phyloP scores from a whole-genome alignment of 2,329 filamentous ascomycete genomes.

The Sporothrix protearum region DNA sequence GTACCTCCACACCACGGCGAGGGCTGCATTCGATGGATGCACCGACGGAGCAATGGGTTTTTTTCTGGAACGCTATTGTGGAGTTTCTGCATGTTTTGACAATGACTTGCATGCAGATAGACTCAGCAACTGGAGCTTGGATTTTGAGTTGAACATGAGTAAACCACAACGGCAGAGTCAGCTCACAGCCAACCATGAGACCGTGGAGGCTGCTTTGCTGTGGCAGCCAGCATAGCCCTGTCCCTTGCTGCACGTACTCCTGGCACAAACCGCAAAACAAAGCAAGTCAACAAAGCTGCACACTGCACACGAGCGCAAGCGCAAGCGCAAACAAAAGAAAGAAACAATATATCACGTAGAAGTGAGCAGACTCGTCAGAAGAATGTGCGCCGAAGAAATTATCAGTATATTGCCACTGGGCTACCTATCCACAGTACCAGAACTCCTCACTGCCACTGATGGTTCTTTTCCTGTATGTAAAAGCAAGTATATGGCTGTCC shows the following conservation, averaged over 20 bases:
- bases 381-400: not conserved
- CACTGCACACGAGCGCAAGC: not conserved
- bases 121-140: not conserved
- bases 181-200: too few species aligned
- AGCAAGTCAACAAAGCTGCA: not conserved
- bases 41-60: not conserved
- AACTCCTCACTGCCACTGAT: not conserved
- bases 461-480: conserved; percentile 8
- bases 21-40: not conserved
- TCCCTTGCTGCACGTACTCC: not conserved
- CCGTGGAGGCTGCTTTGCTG: too few species aligned
- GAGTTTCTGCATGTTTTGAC: not conserved
- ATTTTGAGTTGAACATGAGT: not conserved
- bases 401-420: not conserved
- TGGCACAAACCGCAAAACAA: not conserved
- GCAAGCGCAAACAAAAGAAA: not conserved
- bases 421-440: not conserved
- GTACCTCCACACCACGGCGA: not conserved
- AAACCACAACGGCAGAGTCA: too few species aligned
- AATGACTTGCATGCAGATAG: not conserved
- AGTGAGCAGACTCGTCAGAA: not conserved
- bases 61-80: not conserved
- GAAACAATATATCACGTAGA: not conserved
- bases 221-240: not conserved
- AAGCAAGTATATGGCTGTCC: conserved; percentile 9